A percentile compares a stretch with the other conserved stretches of the same genome.
These are phyloP conservation scores for Cyberlindnera xishuangbannaensis DNA, from an alignment of 805 yeast species.

Conservation along the genomic window DNA sequence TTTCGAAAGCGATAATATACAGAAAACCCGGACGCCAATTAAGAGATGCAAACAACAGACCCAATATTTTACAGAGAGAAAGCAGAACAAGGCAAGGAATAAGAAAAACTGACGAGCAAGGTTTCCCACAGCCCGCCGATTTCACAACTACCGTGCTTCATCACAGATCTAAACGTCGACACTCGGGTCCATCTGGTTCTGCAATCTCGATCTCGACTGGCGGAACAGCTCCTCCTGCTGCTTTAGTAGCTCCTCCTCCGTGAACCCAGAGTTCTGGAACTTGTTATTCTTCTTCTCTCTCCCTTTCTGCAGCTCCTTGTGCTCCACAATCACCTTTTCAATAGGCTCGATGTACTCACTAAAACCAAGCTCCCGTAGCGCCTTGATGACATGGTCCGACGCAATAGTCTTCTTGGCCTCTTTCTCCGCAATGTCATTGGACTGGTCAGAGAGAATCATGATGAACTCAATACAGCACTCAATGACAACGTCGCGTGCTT, in stretches of 20 bases:
- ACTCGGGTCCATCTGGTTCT: slow-evolving; percentile 28
- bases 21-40: no score
- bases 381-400: slow-evolving; percentile 90
- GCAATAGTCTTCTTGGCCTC: slow-evolving; percentile 96
- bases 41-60: no score
- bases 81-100: no score
- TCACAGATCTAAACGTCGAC: no score
- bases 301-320: slow-evolving; percentile 81
- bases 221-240: slow-evolving; percentile 93
- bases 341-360: slow-evolving; percentile 77
- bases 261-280: slow-evolving; percentile 84
- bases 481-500: slow-evolving; percentile 90
- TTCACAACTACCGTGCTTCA: no score
- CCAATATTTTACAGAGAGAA: no score
- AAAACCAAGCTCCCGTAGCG: slow-evolving; percentile 83
- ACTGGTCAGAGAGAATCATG: slow-evolving; percentile 89
- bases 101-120: no score
- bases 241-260: slow-evolving; percentile 85
- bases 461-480: slow-evolving; percentile 96
- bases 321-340: slow-evolving; percentile 74
- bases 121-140: no score
- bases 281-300: slow-evolving; percentile 90
- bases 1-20: slow-evolving; percentile 3
- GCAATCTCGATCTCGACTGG: slow-evolving; percentile 61
- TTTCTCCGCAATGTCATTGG: slow-evolving; percentile 92